Base-by-base conservation (phyloP, 495 filamentous ascomycete species). In the Neurospora sp. region DNA sequence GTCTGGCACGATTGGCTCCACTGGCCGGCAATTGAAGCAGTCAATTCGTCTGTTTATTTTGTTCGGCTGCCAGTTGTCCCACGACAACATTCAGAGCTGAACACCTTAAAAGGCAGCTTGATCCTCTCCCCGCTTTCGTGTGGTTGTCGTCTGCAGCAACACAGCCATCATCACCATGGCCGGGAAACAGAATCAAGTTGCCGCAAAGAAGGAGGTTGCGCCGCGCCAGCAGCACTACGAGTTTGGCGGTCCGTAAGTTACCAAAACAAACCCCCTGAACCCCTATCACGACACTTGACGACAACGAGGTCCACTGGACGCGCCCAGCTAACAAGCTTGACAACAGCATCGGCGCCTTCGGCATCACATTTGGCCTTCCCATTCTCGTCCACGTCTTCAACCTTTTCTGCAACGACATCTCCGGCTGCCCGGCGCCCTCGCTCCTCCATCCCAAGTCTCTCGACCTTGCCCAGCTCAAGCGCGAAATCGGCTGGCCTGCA, bases 341-440 rank as follows among this genome's bases (percentile, higher is more conserved):
- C 40, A 65, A 65, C 77, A 98, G 96, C 22, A 83, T 90, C 70
- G 94, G 94, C 65, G 92, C 92, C 14, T 85, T 90, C 59, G 88
- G 81, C 59, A 91, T 97, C 72, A 89, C 89, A 40, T 88, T 96
- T 75, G 91, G 90, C 37, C 89, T 97, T 14, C 95, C 96, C 0
- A 38, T 92, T 20, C 81, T 93, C 65, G 86, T 92, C 76, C 97
- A 95, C 81, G 76, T 86, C 71, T 88, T 93, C 76, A 84, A 89
- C 42, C 97, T 98, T 78, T 82, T 93, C 75, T 98, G 96, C 86
- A 98, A 97, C 79, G 96, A 97, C 78, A 81, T 94, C 73, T 89
- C 93, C 38, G 96, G 96, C 70, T 98, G 96, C 76, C 96, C 96
- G 14, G 89, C 92, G 8, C 93, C 94, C 10, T 94, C 91, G n/a